A percentile compares a stretch with the other conserved stretches of the same genome.
These are phyloP conservation scores for Globisporangium okanoganense DNA, from an alignment of 352 stramenopile species.

Conservation along the genomic window DNA sequence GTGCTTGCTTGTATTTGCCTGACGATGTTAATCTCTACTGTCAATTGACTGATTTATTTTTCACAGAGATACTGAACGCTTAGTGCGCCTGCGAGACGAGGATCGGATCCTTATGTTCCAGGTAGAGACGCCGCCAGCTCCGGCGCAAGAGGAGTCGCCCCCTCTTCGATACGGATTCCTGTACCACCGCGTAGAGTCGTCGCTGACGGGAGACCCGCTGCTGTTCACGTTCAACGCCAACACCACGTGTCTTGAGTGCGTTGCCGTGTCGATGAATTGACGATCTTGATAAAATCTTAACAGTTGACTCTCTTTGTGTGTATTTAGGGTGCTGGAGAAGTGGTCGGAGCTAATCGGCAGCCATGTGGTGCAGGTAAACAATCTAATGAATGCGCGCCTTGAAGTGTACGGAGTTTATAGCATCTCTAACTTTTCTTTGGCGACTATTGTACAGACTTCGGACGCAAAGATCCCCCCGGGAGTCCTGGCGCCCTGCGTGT, in stretches of 20 bases:
- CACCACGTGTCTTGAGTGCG: conserved; percentile 59
- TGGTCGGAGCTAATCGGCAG: conserved; percentile 47
- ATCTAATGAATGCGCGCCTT: too few relatives aligned
- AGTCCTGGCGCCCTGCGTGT: conserved; percentile 47
- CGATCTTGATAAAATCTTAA: background rate
- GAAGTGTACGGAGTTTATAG: too few relatives aligned
- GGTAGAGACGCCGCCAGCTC: conserved; percentile 28
- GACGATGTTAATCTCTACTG: too few relatives aligned
- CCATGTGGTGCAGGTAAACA: conserved; percentile 31
- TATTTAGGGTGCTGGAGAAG: conserved; percentile 41
- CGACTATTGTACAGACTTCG: conserved; percentile 9
- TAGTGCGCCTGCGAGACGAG: conserved; percentile 60
- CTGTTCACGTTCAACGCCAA: conserved; percentile 57
- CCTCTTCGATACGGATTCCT: conserved; percentile 58
- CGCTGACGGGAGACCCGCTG: conserved; percentile 56
- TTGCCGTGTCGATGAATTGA: background rate
- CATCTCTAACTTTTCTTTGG: too few relatives aligned
- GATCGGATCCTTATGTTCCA: conserved; percentile 76
- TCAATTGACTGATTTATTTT: background rate
- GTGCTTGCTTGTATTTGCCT: conserved; percentile 1
- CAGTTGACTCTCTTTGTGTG: background rate
- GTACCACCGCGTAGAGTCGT: conserved; percentile 57
- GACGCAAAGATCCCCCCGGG: conserved; percentile 31
- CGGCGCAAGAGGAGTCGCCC: conserved; percentile 15
- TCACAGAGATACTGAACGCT: conserved; percentile 46